Evolutionary conservation across 441 rosid species (phyloP).

Genomic region (Aquilaria agallochum): DNA sequence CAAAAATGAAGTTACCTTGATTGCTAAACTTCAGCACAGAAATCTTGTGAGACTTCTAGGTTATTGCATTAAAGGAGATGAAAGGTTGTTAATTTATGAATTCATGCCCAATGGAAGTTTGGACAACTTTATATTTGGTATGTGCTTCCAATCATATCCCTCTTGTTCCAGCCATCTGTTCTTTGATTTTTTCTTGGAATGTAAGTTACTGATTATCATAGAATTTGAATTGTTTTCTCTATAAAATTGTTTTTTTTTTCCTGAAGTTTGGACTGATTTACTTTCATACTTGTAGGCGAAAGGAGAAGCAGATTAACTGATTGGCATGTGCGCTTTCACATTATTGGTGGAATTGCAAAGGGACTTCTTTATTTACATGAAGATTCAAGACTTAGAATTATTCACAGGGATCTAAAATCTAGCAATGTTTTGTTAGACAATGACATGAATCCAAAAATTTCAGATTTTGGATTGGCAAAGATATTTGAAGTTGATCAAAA

Average conservation of each 20-base stretch:
- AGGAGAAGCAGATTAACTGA: constrained; percentile 10
- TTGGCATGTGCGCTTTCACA: constrained; percentile 21
- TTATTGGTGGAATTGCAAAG: constrained; percentile 17
- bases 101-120: constrained; percentile 15
- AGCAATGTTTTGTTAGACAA: constrained; percentile 2
- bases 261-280: background rate
- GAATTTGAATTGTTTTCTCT: background rate
- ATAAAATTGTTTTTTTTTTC: background rate
- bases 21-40: constrained; percentile 10
- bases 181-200: no score
- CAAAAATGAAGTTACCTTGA: constrained; percentile 9
- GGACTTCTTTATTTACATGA: constrained; percentile 6
- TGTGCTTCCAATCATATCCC: background rate
- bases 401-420: constrained; percentile 7
- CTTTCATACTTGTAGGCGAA: constrained; percentile 2
- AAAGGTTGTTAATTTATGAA: constrained; percentile 15
- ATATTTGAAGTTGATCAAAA: constrained; percentile 5
- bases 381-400: constrained; percentile 5
- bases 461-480: constrained; percentile 7
- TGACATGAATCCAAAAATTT: constrained; percentile 3
- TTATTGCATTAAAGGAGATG: constrained; percentile 10
- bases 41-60: constrained; percentile 12
- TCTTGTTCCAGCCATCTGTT: background rate
- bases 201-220: no score
- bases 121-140: constrained; percentile 11